These are phyloP conservation scores for Aspergillus amoenus DNA, from an alignment of 2,329 filamentous ascomycete species.

Conservation along the genomic window DNA sequence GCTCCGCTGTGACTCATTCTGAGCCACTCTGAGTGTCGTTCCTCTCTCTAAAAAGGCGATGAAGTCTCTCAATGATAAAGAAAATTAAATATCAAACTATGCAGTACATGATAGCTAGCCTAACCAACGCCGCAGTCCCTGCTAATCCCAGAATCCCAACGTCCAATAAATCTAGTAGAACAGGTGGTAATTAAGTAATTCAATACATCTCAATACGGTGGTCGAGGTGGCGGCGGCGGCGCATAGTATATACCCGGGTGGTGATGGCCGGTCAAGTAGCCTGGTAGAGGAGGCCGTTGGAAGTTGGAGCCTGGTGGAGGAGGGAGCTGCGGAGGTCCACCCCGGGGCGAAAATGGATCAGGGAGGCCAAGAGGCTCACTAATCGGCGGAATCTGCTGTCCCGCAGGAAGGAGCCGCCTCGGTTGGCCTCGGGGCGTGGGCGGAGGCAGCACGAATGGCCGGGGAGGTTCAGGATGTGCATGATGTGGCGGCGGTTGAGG, in stretches of 20 bases:
- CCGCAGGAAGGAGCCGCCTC: slow-evolving; percentile 38
- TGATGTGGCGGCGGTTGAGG: slow-evolving; percentile 17
- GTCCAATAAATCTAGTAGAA: neutral
- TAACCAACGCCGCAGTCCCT: slow-evolving; percentile 2
- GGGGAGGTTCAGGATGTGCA: slow-evolving; percentile 33
- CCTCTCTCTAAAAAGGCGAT: neutral
- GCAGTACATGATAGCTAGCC: slow-evolving; percentile 2
- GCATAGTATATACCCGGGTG: slow-evolving; percentile 25
- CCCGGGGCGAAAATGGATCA: slow-evolving; percentile 37
- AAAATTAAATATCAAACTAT: neutral
- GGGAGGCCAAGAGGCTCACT: slow-evolving; percentile 35
- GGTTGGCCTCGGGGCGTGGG: slow-evolving; percentile 31
- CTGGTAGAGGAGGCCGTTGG: slow-evolving; percentile 31
- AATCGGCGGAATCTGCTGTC: slow-evolving; percentile 30
- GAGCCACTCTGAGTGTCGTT: slow-evolving; percentile 14
- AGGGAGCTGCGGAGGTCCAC: slow-evolving; percentile 39
- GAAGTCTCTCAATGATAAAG: neutral
- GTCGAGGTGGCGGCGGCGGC: slow-evolving; percentile 21
- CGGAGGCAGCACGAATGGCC: slow-evolving; percentile 29
- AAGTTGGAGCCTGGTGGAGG: slow-evolving; percentile 42
- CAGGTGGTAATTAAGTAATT: neutral
- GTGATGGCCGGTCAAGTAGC: slow-evolving; percentile 25
- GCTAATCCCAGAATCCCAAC: slow-evolving; percentile 1
- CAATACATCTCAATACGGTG: slow-evolving; percentile 6
- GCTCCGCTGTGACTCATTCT: slow-evolving; percentile 15